Evolutionary conservation across 495 filamentous ascomycete species (phyloP).

Genomic region (Aspergillus sclerotiicarbonarius): DNA sequence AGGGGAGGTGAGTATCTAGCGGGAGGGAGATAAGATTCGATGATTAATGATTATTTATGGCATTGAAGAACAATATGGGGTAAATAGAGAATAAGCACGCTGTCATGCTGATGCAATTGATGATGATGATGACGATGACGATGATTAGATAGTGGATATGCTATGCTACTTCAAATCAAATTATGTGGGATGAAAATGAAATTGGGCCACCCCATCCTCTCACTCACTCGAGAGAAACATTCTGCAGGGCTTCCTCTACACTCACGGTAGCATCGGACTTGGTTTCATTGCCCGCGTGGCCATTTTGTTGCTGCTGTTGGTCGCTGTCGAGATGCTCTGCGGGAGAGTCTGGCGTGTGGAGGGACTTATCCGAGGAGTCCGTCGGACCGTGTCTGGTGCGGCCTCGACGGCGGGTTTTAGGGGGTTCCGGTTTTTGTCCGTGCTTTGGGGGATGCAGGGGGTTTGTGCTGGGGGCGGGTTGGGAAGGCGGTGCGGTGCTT

Average conservation of each 20-base stretch:
- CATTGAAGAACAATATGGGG: too few relatives aligned
- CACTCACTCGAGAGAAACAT: constrained; percentile 27
- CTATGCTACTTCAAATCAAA: too few relatives aligned
- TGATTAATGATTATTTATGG: too few relatives aligned
- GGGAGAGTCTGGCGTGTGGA: background rate
- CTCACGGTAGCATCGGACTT: constrained; percentile 24
- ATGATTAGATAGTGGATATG: too few relatives aligned
- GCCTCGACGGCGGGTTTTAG: constrained; percentile 39
- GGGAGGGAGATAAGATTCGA: too few relatives aligned
- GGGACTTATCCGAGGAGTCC: constrained; percentile 18
- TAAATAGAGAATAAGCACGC: too few relatives aligned
- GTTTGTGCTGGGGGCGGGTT: background rate
- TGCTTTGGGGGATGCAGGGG: constrained; percentile 15
- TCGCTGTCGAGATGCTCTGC: constrained; percentile 1
- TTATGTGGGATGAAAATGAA: background rate
- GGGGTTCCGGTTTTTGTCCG: constrained; percentile 36
- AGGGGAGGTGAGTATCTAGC: too few relatives aligned
- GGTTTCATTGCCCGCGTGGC: background rate
- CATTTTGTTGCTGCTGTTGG: background rate
- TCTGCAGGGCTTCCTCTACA: constrained; percentile 42
- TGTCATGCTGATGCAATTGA: background rate
- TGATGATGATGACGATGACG: background rate
- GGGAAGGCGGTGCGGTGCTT: background rate
- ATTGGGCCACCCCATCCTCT: background rate
- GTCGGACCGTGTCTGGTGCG: constrained; percentile 31